Percentiles rank a stretch among this genome's conserved stretches.
Conservation (phyloP, 805 yeast species). For the Groenewaldozyma tartarivorans region DNA sequence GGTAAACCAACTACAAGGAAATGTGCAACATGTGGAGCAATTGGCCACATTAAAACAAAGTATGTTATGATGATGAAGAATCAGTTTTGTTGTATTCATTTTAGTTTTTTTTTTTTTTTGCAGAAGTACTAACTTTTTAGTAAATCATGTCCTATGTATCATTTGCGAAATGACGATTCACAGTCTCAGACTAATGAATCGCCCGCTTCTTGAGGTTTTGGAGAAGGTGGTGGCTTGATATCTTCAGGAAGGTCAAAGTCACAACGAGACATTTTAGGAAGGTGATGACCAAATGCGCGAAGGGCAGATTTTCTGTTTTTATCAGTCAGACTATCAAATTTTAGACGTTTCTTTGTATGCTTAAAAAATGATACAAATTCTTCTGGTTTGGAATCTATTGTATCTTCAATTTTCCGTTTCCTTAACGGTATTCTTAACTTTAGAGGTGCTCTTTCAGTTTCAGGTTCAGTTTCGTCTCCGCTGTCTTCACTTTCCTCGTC, state of each 20-base stretch:
- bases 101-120: background rate
- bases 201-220: too few species aligned
- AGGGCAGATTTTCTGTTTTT: conserved; percentile 1
- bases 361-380: conserved; percentile 5
- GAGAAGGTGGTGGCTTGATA: too few species aligned
- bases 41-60: conserved; percentile 90
- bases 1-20: conserved; percentile 67
- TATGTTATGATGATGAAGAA: conserved; percentile 3
- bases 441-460: too few species aligned
- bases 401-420: background rate
- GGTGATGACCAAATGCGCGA: conserved; percentile 14
- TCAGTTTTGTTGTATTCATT: background rate
- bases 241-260: conserved; percentile 16
- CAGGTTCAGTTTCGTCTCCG: too few species aligned
- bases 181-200: too few species aligned
- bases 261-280: conserved; percentile 5
- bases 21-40: conserved; percentile 91
- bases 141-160: conserved; percentile 83
- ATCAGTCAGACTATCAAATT: conserved; percentile 13
- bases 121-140: conserved; percentile 7
- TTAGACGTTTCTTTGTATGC: conserved; percentile 6
- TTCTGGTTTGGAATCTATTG: background rate
- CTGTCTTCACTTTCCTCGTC: background rate
- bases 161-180: conserved; percentile 32
- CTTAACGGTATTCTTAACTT: too few species aligned